phyloP scores from a whole-genome alignment of 768 basidiomycete species.

The Lentinula lateritia region DNA sequence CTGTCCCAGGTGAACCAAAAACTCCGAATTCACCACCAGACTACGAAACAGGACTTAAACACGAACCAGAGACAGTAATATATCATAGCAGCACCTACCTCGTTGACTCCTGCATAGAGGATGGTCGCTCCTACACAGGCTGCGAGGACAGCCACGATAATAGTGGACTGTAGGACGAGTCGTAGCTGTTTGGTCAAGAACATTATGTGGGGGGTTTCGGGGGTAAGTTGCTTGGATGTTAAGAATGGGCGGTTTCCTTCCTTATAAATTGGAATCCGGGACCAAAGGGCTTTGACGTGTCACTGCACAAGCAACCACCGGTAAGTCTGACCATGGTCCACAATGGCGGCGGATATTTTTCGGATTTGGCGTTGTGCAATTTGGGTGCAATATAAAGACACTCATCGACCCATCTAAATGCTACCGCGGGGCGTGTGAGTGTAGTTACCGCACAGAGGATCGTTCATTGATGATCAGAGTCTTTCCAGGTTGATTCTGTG shows the following conservation, averaged over 20 bases:
- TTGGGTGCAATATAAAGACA: neutral
- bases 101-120: slow-evolving; percentile 40
- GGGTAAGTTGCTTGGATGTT: neutral
- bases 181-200: neutral
- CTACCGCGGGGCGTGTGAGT: neutral
- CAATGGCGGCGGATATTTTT: neutral
- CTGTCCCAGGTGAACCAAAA: slow-evolving; percentile 28
- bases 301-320: neutral
- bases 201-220: neutral
- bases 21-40: slow-evolving; percentile 45
- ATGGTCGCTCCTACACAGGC: slow-evolving; percentile 24
- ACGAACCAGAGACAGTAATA: neutral
- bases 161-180: neutral
- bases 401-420: neutral
- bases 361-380: neutral
- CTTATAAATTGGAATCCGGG: neutral
- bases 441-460: neutral
- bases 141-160: neutral
- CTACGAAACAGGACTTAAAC: slow-evolving; percentile 15
- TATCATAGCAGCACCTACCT: slow-evolving; percentile 20
- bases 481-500: neutral
- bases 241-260: neutral
- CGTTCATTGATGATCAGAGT: neutral
- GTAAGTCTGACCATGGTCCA: neutral
- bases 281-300: neutral